These are phyloP conservation scores for Microdochium paspali DNA, from an alignment of 2,329 filamentous ascomycete genomes.

Conservation along the genomic window DNA sequence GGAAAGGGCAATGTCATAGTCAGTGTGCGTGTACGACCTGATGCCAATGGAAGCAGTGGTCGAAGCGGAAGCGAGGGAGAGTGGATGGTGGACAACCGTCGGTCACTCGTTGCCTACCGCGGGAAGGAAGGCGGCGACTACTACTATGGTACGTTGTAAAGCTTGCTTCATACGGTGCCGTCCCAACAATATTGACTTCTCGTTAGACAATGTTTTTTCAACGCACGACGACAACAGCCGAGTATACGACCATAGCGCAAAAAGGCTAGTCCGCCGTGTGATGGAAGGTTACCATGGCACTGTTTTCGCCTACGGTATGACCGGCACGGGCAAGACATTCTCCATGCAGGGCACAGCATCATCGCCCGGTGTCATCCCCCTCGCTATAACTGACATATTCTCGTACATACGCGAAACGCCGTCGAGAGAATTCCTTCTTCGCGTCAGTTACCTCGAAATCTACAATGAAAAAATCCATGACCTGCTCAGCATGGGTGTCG, in stretches of 20 bases:
- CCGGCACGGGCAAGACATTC: conserved; percentile 96
- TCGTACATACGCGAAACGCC: conserved; percentile 98
- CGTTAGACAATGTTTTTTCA: conserved; percentile 86
- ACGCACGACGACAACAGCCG: conserved; percentile 88
- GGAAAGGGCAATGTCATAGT: conserved; percentile 92
- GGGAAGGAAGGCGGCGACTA: conserved; percentile 91
- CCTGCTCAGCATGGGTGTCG: conserved; percentile 62
- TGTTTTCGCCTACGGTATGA: conserved; percentile 98
- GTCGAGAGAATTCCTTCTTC: conserved; percentile 82
- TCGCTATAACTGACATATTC: conserved; percentile 98
- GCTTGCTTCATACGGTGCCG: neutral
- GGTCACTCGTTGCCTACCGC: conserved; percentile 70
- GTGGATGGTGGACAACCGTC: conserved; percentile 85
- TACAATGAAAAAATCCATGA: conserved; percentile 99
- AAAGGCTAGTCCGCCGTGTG: conserved; percentile 85
- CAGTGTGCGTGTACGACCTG: conserved; percentile 86
- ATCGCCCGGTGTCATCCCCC: conserved; percentile 89
- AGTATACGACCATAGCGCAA: conserved; percentile 91
- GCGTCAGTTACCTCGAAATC: conserved; percentile 97
- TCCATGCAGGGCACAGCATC: conserved; percentile 98
- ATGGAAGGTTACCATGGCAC: conserved; percentile 99
- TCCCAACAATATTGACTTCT: conserved; percentile 6
- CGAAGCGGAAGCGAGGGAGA: conserved; percentile 64
- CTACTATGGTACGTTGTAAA: conserved; percentile 61
- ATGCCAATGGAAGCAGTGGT: conserved; percentile 52